Evolutionary conservation across 495 filamentous ascomycete species (phyloP).

Genomic region (Penicillium herquei): DNA sequence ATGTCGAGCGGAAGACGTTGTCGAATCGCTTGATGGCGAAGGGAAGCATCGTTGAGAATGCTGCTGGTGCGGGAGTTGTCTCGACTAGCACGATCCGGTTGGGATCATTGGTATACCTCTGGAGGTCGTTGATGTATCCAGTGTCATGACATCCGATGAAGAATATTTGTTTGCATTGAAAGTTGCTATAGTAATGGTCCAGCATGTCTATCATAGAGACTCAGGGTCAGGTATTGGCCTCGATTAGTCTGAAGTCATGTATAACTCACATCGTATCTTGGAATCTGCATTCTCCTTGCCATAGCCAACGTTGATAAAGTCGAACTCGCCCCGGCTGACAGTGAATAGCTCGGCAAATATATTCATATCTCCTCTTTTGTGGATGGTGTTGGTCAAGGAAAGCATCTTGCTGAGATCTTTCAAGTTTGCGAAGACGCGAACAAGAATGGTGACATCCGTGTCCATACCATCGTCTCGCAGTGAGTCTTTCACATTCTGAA

Average conservation of each 20-base stretch:
- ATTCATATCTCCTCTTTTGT: slow-evolving; percentile 19
- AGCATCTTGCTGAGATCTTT: background rate
- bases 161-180: slow-evolving; percentile 17
- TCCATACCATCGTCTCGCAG: background rate
- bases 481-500: background rate
- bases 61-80: slow-evolving; percentile 5
- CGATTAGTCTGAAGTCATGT: background rate
- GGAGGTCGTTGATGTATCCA: slow-evolving; percentile 11
- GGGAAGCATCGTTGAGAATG: background rate
- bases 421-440: slow-evolving; percentile 6
- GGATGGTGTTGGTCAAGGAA: background rate
- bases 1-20: background rate
- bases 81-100: slow-evolving; percentile 3
- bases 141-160: slow-evolving; percentile 15
- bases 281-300: slow-evolving; percentile 16
- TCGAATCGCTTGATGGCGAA: slow-evolving; percentile 2
- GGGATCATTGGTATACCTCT: background rate
- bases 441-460: background rate
- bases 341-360: slow-evolving; percentile 13
- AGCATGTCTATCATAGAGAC: slow-evolving; percentile 6
- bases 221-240: background rate
- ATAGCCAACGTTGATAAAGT: slow-evolving; percentile 15
- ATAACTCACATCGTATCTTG: slow-evolving; percentile 9
- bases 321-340: slow-evolving; percentile 9
- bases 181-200: slow-evolving; percentile 6